Percentiles rank a stretch among this genome's conserved stretches.
These are phyloP conservation scores for Prunus mongolica DNA, from an alignment of 306 rosid genomes.

Conservation along the genomic window DNA sequence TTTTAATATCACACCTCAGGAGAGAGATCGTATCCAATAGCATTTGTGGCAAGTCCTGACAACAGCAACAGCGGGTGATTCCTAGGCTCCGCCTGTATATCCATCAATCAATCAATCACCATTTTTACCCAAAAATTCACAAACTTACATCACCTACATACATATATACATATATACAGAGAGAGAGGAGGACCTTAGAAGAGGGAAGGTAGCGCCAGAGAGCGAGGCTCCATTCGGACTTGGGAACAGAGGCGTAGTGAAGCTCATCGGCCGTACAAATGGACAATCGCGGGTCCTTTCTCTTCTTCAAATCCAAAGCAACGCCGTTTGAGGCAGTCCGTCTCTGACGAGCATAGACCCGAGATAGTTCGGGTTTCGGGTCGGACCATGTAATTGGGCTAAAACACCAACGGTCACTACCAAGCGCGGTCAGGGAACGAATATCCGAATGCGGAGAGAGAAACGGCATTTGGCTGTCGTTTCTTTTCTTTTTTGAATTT, in stretches of 20 bases:
- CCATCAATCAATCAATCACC: background rate
- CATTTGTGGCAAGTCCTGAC: slow-evolving; percentile 85
- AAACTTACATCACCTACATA: background rate
- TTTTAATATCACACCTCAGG: slow-evolving; percentile 62
- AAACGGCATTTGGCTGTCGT: background rate
- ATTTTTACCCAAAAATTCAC: background rate
- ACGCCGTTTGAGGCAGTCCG: slow-evolving; percentile 12
- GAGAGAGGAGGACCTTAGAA: slow-evolving; percentile 33
- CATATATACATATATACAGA: background rate
- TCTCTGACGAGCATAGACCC: background rate
- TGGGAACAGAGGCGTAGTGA: slow-evolving; percentile 61
- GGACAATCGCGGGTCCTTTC: slow-evolving; percentile 24
- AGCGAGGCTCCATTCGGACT: slow-evolving; percentile 86
- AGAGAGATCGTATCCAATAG: slow-evolving; percentile 85
- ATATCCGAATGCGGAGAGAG: background rate
- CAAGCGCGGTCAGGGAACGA: background rate
- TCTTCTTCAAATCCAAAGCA: slow-evolving; percentile 24
- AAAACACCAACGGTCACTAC: background rate
- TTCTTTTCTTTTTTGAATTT: background rate
- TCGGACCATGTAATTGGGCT: slow-evolving; percentile 27
- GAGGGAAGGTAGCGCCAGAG: slow-evolving; percentile 93
- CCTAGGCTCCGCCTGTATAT: slow-evolving; percentile 54
- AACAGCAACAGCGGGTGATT: slow-evolving; percentile 80
- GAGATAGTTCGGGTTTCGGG: slow-evolving; percentile 13
- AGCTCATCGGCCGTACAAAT: slow-evolving; percentile 83